Conservation (phyloP, 2,329 filamentous ascomycete genomes). For the Hypoxylon sp. region DNA sequence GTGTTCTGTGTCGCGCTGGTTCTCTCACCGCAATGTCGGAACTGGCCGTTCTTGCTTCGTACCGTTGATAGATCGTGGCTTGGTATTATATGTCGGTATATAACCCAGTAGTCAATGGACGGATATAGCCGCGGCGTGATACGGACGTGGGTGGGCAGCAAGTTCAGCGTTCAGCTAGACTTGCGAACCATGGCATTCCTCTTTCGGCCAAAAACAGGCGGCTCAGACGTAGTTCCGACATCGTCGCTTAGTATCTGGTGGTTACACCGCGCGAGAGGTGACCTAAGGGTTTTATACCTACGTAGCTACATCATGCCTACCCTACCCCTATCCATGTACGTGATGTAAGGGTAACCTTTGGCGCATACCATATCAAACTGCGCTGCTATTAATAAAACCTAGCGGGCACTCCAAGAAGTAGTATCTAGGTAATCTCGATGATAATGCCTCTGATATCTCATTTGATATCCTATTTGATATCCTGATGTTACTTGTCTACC, state of each 20-base stretch:
- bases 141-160: neutral
- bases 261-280: neutral
- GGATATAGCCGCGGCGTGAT: neutral
- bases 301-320: neutral
- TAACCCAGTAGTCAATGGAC: neutral
- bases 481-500: too few relatives aligned
- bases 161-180: neutral
- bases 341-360: neutral
- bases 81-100: neutral
- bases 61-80: neutral
- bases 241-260: neutral
- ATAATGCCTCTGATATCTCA: neutral
- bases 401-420: neutral
- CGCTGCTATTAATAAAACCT: neutral
- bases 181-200: neutral
- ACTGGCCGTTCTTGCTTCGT: conserved; percentile 4
- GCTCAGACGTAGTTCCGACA: neutral
- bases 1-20: too few relatives aligned
- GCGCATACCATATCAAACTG: neutral
- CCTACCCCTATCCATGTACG: too few relatives aligned
- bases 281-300: neutral
- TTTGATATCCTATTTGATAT: too few relatives aligned
- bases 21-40: conserved; percentile 5
- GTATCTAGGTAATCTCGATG: neutral
- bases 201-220: too few relatives aligned